These are phyloP conservation scores for Coemansia sp. DNA, from an alignment of 192 early-diverging fungal genomes.

Conservation along the genomic window DNA sequence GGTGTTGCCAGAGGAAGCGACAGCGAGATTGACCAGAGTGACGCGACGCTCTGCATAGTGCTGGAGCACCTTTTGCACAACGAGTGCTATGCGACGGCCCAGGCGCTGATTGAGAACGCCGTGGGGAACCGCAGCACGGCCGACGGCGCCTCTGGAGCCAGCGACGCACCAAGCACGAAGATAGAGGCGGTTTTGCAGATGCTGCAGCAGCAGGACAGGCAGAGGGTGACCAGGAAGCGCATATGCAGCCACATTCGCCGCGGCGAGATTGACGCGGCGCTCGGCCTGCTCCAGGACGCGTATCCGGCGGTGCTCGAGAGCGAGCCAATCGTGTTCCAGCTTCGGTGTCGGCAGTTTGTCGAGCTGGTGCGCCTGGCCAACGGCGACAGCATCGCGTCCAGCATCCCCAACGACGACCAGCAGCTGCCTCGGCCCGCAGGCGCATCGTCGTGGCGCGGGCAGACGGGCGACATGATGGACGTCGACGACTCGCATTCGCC, in stretches of 20 bases:
- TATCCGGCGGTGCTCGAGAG: slow-evolving; percentile 72
- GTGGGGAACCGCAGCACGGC: slow-evolving; percentile 17
- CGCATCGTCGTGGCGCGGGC: slow-evolving; percentile 2
- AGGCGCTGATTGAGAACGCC: slow-evolving; percentile 58
- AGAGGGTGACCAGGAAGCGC: slow-evolving; percentile 29
- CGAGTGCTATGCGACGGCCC: slow-evolving; percentile 76
- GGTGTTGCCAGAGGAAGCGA: background rate
- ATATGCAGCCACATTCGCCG: slow-evolving; percentile 60
- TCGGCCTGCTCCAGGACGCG: slow-evolving; percentile 59
- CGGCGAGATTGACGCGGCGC: slow-evolving; percentile 76
- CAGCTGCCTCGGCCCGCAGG: slow-evolving; percentile 16
- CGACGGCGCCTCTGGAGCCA: background rate
- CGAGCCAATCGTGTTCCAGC: slow-evolving; percentile 66
- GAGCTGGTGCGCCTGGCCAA: slow-evolving; percentile 67
- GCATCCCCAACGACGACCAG: slow-evolving; percentile 37
- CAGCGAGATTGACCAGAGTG: slow-evolving; percentile 6
- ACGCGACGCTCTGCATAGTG: slow-evolving; percentile 57
- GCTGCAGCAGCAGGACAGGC: slow-evolving; percentile 35
- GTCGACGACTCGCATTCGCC: slow-evolving; percentile 47
- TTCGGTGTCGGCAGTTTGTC: slow-evolving; percentile 83
- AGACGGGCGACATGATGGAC: slow-evolving; percentile 48
- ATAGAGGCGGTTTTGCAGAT: slow-evolving; percentile 15
- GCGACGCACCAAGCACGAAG: background rate
- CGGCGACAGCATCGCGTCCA: slow-evolving; percentile 30
- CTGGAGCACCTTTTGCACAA: slow-evolving; percentile 79